Conservation (phyloP, 78 protist genomes). For the Dictyostelium intermedium region DNA sequence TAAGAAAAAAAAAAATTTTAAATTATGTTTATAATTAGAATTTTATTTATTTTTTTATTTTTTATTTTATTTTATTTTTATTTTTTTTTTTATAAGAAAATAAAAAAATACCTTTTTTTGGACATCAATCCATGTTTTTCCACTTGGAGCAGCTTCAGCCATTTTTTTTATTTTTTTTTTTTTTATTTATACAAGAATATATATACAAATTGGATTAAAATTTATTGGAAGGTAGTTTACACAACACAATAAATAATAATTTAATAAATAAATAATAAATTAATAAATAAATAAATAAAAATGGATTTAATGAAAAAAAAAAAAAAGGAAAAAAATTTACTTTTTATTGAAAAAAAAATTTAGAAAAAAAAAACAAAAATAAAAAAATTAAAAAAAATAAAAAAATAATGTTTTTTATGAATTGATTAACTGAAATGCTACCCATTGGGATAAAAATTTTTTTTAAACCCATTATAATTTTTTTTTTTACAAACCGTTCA, state of each 20-base stretch:
- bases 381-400: background rate
- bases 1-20: background rate
- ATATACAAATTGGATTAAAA: background rate
- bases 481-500: too few relatives aligned
- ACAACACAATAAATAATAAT: background rate
- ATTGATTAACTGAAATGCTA: background rate
- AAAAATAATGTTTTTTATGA: background rate
- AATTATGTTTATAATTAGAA: too few relatives aligned
- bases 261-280: background rate
- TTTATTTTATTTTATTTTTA: background rate
- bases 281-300: background rate
- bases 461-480: background rate
- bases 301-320: background rate
- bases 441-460: background rate
- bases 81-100: background rate
- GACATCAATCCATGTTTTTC: constrained; percentile 80
- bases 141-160: background rate
- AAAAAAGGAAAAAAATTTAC: background rate
- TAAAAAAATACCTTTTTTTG: constrained; percentile 65
- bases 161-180: constrained; percentile 9
- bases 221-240: background rate
- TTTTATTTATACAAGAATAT: constrained; percentile 21
- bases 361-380: background rate
- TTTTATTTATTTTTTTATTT: background rate
- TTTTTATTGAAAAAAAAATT: background rate